These are phyloP conservation scores for Verticillium albo-atrum DNA, from an alignment of 2,329 filamentous ascomycete species.

Conservation along the genomic window DNA sequence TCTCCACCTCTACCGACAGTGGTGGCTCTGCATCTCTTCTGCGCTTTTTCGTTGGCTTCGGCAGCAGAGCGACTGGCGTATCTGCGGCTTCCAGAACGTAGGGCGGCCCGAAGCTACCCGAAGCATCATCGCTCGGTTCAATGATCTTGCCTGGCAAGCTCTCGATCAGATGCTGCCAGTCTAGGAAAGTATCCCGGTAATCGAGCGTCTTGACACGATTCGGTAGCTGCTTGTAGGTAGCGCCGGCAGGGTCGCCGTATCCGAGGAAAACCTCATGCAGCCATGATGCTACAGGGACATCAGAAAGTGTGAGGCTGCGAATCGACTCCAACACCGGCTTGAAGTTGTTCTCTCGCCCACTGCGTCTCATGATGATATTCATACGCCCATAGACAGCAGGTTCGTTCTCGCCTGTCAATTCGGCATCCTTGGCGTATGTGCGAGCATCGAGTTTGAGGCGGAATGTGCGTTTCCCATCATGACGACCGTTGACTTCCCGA, in stretches of 20 bases:
- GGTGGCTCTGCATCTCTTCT: slow-evolving; percentile 71
- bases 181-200: slow-evolving; percentile 88
- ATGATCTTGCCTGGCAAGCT: slow-evolving; percentile 84
- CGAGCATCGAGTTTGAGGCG: slow-evolving; percentile 76
- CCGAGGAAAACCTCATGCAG: slow-evolving; percentile 96
- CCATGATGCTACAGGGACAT: slow-evolving; percentile 84
- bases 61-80: slow-evolving; percentile 43
- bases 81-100: slow-evolving; percentile 73
- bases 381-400: slow-evolving; percentile 77
- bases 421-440: slow-evolving; percentile 74
- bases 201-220: slow-evolving; percentile 77
- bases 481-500: slow-evolving; percentile 56
- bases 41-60: slow-evolving; percentile 77
- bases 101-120: slow-evolving; percentile 76
- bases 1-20: slow-evolving; percentile 58
- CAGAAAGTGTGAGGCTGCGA: slow-evolving; percentile 76
- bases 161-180: slow-evolving; percentile 91
- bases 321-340: slow-evolving; percentile 90
- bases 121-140: slow-evolving; percentile 68
- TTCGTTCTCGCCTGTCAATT: slow-evolving; percentile 60
- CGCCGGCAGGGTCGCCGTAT: slow-evolving; percentile 86
- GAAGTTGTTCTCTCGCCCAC: slow-evolving; percentile 93
- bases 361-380: slow-evolving; percentile 80
- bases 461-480: slow-evolving; percentile 66
- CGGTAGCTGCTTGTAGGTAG: slow-evolving; percentile 76